Conservation (phyloP, 78 protist species). For the Isochrysis galbana region DNA sequence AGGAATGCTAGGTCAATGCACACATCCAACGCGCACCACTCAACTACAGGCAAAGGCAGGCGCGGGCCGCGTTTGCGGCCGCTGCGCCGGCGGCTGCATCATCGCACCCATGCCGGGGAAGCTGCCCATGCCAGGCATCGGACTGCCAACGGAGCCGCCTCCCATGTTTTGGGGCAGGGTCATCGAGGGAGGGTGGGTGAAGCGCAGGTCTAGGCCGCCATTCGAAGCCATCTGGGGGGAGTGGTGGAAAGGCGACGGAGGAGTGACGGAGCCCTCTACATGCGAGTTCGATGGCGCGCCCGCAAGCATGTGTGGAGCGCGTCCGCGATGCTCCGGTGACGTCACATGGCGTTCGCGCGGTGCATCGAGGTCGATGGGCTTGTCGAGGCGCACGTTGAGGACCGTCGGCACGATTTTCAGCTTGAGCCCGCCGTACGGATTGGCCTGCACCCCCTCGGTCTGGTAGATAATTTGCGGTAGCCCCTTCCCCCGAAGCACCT, state of each 20-base stretch:
- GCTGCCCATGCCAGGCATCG: not conserved
- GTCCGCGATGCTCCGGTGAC: too few species aligned
- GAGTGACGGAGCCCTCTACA: not conserved
- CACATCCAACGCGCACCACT: too few species aligned
- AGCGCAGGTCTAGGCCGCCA: not conserved
- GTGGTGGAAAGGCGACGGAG: not conserved
- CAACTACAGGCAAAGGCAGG: too few species aligned
- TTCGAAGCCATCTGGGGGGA: not conserved
- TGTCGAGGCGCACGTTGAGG: not conserved
- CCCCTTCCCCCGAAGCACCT: not conserved
- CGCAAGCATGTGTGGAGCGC: too few species aligned
- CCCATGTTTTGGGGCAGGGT: not conserved
- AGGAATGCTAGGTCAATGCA: too few species aligned
- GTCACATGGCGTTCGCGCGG: too few species aligned
- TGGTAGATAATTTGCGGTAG: not conserved
- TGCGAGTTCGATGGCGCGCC: too few species aligned
- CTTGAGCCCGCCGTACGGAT: not conserved
- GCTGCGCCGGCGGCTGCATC: not conserved
- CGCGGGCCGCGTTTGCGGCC: not conserved
- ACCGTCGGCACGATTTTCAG: not conserved
- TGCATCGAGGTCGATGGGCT: not conserved
- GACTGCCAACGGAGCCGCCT: too few species aligned
- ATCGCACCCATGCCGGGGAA: not conserved
- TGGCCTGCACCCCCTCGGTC: not conserved
- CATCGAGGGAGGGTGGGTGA: not conserved